These are phyloP conservation scores for Aethionema arabicum DNA, from an alignment of 345 rosid species.

Conservation along the genomic window DNA sequence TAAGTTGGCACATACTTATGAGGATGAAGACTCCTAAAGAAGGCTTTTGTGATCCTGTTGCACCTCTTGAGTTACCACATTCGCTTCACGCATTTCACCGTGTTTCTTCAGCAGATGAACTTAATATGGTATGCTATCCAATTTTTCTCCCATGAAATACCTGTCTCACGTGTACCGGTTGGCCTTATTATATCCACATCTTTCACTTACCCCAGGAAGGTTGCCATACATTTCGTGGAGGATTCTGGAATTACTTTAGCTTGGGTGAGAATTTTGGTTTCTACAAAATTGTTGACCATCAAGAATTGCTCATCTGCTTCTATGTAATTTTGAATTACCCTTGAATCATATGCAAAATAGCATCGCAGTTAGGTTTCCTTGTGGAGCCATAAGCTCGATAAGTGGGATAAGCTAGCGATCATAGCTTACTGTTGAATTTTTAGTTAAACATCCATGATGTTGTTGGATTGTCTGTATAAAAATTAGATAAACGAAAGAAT, in stretches of 20 bases:
- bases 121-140: conserved; percentile 49
- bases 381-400: neutral
- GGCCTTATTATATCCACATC: conserved; percentile 12
- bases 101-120: conserved; percentile 67
- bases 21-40: conserved; percentile 73
- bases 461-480: conserved; percentile 5
- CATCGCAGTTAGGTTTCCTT: neutral
- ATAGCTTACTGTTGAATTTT: neutral
- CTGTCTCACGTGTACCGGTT: neutral
- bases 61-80: conserved; percentile 90
- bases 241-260: conserved; percentile 99
- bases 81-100: conserved; percentile 87
- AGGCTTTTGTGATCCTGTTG: conserved; percentile 83
- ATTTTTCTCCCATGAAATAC: neutral
- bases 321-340: conserved; percentile 4
- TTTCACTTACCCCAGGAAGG: conserved; percentile 66
- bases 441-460: neutral
- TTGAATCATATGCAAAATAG: conserved; percentile 1
- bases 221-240: conserved; percentile 82
- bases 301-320: conserved; percentile 7
- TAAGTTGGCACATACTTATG: conserved; percentile 93
- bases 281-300: too few species aligned
- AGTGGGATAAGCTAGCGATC: neutral
- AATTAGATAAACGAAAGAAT: neutral
- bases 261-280: conserved; percentile 57